A percentile compares a stretch with the other conserved stretches of the same genome.
Evolutionary conservation across 73 alveolate species (phyloP).

Genomic region (Blepharisma japonicum): DNA sequence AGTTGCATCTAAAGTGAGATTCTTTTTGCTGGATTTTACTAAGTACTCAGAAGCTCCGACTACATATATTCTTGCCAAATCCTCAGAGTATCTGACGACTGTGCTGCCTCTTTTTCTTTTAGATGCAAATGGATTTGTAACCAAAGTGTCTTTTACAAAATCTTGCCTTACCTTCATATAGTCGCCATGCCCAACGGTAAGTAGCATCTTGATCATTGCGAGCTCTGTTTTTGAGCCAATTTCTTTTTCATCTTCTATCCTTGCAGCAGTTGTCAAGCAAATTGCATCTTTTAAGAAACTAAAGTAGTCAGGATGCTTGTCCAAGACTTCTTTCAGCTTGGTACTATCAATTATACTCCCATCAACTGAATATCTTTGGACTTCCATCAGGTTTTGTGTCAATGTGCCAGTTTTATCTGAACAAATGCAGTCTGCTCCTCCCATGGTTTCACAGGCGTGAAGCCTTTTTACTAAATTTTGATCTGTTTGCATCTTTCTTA

Average conservation of each 20-base stretch:
- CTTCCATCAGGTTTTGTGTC: conserved; percentile 62
- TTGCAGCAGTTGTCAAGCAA: not conserved
- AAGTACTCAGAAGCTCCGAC: conserved; percentile 75
- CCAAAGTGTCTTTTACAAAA: conserved; percentile 32
- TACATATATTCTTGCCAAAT: conserved; percentile 50
- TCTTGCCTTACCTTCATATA: conserved; percentile 7
- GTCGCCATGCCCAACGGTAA: not conserved
- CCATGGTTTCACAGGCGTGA: conserved; percentile 87
- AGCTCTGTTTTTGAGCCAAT: not conserved
- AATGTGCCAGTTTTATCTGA: conserved; percentile 79
- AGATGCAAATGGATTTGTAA: conserved; percentile 62
- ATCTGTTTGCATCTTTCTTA: conserved; percentile 65
- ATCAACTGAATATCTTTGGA: conserved; percentile 30
- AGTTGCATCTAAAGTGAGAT: conserved; percentile 45
- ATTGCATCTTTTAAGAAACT: not conserved
- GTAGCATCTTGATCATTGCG: conserved; percentile 7
- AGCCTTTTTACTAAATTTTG: conserved; percentile 64
- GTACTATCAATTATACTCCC: not conserved
- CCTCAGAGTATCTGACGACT: conserved; percentile 43
- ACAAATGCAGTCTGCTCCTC: conserved; percentile 80
- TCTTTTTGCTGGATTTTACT: conserved; percentile 49
- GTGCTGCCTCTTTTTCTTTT: conserved; percentile 67
- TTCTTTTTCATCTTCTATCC: not conserved
- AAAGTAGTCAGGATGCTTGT: not conserved
- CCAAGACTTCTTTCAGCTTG: not conserved